These are phyloP conservation scores for Lasiosphaeriaceae sp. DNA, from an alignment of 495 filamentous ascomycete species.

Conservation along the genomic window DNA sequence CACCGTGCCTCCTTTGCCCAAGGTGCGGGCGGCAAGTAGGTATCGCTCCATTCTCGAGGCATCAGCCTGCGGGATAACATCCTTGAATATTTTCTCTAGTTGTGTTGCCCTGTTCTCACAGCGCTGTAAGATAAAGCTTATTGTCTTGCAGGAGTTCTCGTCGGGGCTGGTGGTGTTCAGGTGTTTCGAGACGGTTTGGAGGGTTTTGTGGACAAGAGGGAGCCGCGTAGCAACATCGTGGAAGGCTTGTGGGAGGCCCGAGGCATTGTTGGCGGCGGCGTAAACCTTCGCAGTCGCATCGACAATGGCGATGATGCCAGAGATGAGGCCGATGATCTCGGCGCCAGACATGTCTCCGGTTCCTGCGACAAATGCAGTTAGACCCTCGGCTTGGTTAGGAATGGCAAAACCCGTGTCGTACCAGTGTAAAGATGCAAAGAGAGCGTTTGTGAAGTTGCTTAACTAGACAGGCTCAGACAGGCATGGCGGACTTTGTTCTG, in stretches of 20 bases:
- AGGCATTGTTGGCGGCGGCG: not conserved
- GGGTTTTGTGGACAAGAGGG: not conserved
- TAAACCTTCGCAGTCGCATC: slow-evolving; percentile 1
- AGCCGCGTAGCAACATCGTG: not conserved
- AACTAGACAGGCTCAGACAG: not conserved
- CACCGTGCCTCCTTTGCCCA: not conserved
- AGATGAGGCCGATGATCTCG: slow-evolving; percentile 1
- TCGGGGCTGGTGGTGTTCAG: not conserved
- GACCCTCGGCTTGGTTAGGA: not conserved
- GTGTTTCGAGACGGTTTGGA: not conserved
- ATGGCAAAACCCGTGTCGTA: not conserved
- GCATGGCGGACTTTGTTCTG: not conserved
- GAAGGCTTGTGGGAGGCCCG: slow-evolving; percentile 1
- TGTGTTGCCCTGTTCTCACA: not conserved
- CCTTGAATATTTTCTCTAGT: not conserved
- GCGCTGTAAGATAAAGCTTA: not conserved
- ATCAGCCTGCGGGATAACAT: not conserved
- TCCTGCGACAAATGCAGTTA: not conserved
- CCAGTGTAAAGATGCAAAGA: slow-evolving; percentile 1
- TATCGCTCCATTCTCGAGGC: slow-evolving; percentile 1
- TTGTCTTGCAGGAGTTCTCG: not conserved
- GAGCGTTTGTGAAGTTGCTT: not conserved
- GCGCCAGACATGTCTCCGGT: not conserved
- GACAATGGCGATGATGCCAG: not conserved
- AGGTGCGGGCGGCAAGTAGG: not conserved